Conservation (phyloP, 2,329 filamentous ascomycete species). For the Aspergillus pseudoviridinutans region DNA sequence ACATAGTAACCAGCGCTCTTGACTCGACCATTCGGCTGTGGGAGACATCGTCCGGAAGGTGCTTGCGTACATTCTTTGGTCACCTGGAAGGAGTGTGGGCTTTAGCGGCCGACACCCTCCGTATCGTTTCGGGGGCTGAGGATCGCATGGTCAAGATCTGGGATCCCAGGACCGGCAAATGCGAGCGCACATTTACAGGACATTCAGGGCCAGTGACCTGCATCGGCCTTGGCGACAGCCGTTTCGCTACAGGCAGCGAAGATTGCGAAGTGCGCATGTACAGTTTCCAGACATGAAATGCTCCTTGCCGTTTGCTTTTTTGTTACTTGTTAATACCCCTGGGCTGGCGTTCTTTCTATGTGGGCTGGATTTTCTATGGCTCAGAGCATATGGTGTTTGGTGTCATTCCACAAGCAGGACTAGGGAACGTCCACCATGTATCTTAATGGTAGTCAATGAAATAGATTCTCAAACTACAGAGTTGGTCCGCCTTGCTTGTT, state of each 20-base stretch:
- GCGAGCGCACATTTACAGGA: slow-evolving; percentile 86
- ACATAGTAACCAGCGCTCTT: slow-evolving; percentile 88
- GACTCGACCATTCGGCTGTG: slow-evolving; percentile 90
- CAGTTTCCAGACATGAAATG: slow-evolving; percentile 54
- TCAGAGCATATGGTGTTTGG: neutral
- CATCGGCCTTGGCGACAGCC: slow-evolving; percentile 82
- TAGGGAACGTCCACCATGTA: neutral
- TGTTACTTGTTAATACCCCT: neutral
- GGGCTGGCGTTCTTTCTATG: neutral
- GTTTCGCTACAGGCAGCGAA: slow-evolving; percentile 87
- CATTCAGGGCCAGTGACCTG: slow-evolving; percentile 91
- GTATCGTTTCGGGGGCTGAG: slow-evolving; percentile 84
- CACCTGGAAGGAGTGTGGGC: slow-evolving; percentile 97
- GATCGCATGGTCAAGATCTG: slow-evolving; percentile 95
- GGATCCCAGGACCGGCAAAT: slow-evolving; percentile 88
- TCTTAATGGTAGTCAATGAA: neutral
- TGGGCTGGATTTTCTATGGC: neutral
- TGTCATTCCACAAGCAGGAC: neutral
- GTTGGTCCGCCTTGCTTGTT: neutral
- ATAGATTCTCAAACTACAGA: neutral
- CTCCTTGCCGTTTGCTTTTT: neutral
- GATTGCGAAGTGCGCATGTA: slow-evolving; percentile 88
- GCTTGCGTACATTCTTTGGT: slow-evolving; percentile 89
- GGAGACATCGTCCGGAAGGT: slow-evolving; percentile 78
- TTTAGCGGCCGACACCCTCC: slow-evolving; percentile 79